Evolutionary conservation across 1,139 yeast genomes (phyloP).

Genomic region (Sugiyamaella grinbergsii): DNA sequence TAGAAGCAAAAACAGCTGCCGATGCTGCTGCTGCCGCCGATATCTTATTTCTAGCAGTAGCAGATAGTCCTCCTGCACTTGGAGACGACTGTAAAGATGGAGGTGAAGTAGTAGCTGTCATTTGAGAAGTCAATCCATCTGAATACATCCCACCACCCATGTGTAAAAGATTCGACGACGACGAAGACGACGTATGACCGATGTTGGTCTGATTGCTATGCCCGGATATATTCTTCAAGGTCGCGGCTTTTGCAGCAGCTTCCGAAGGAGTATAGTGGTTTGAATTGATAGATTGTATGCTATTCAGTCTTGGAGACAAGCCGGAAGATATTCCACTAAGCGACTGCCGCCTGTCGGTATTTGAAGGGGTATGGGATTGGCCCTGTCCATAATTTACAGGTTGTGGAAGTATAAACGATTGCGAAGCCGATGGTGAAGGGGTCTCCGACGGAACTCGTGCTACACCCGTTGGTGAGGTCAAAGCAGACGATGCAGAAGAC

Average conservation of each 20-base stretch:
- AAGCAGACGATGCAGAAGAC: slow-evolving; percentile 13
- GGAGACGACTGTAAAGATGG: slow-evolving; percentile 4
- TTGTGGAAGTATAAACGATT: not conserved
- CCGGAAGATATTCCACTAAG: slow-evolving; percentile 2
- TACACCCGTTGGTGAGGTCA: slow-evolving; percentile 9
- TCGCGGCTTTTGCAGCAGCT: slow-evolving; percentile 31
- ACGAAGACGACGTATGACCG: not conserved
- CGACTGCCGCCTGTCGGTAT: slow-evolving; percentile 11
- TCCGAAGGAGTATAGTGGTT: slow-evolving; percentile 28
- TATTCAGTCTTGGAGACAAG: slow-evolving; percentile 8
- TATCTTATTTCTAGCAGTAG: slow-evolving; percentile 16
- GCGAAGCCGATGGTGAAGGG: slow-evolving; percentile 7
- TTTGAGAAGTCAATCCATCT: slow-evolving; percentile 6
- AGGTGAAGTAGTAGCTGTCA: not conserved
- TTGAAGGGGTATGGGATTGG: slow-evolving; percentile 4
- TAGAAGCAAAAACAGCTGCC: slow-evolving; percentile 38
- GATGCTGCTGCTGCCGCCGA: slow-evolving; percentile 38
- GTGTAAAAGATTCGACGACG: not conserved
- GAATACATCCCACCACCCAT: too few species aligned
- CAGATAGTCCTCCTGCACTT: not conserved
- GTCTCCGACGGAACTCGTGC: slow-evolving; percentile 10
- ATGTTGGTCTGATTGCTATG: not conserved
- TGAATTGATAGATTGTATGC: slow-evolving; percentile 6
- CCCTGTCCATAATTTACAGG: not conserved
- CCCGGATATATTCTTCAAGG: slow-evolving; percentile 18